phyloP scores from a whole-genome alignment of 75 land plant species.

The Pinus tabuliformis region DNA sequence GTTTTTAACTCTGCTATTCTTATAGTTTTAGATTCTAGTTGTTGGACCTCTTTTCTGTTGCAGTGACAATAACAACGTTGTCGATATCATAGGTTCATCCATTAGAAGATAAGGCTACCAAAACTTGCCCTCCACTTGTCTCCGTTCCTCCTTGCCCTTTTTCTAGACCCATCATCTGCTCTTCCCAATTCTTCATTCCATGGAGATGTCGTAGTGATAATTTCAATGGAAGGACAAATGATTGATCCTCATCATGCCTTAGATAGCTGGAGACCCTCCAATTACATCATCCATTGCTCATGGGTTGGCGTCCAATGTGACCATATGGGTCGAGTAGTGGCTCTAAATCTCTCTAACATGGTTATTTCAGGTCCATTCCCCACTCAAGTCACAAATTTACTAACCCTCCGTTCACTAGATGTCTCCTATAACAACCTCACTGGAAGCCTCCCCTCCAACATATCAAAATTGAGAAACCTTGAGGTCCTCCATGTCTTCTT shows the following conservation, averaged over 20 bases:
- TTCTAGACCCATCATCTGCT: neutral
- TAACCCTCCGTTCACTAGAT: neutral
- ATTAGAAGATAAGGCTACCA: no score
- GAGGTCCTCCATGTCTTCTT: conserved; percentile 53
- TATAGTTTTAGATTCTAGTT: no score
- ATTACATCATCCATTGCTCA: conserved; percentile 32
- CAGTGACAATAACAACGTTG: no score
- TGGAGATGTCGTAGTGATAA: conserved; percentile 33
- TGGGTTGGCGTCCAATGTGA: conserved; percentile 57
- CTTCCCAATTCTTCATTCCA: neutral
- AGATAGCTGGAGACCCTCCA: conserved; percentile 32
- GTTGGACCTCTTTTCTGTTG: no score
- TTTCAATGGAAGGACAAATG: conserved; percentile 26
- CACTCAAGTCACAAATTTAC: neutral
- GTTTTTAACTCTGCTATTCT: no score
- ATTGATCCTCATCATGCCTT: conserved; percentile 11
- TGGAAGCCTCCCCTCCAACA: conserved; percentile 16
- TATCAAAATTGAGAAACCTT: conserved; percentile 48
- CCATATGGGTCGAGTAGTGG: conserved; percentile 29
- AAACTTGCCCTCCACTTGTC: no score
- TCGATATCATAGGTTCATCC: no score
- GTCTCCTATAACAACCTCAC: neutral
- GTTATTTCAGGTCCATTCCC: conserved; percentile 48
- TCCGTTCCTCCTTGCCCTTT: conserved; percentile 15
- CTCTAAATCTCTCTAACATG: conserved; percentile 46